Conservation (phyloP, 2,329 filamentous ascomycete species). For the Phoma sp. region DNA sequence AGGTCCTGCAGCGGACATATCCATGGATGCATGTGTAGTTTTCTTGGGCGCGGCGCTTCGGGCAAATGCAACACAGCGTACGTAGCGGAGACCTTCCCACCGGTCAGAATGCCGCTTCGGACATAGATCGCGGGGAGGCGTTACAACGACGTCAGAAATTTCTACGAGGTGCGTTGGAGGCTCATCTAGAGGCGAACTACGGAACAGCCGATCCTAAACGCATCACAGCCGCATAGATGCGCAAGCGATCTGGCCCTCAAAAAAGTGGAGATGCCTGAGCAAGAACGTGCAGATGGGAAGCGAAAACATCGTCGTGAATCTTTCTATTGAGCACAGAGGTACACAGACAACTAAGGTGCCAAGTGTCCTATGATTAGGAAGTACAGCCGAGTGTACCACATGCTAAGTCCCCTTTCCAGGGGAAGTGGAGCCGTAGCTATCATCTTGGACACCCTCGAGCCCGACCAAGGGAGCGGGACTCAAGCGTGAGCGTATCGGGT, state of each 20-base stretch:
- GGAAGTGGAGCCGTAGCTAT: conserved; percentile 1
- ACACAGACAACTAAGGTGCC: conserved; percentile 10
- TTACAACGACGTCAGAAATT: conserved; percentile 3
- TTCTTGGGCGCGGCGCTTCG: background rate
- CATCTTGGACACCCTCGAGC: conserved; percentile 4
- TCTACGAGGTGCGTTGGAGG: conserved; percentile 1
- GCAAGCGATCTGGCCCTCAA: background rate
- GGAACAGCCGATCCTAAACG: conserved; percentile 3
- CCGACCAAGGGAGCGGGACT: conserved; percentile 6
- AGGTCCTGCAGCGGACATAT: conserved; percentile 10
- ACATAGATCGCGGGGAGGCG: background rate
- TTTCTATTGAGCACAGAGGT: conserved; percentile 19
- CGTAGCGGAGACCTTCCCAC: conserved; percentile 1
- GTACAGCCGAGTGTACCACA: conserved; percentile 15
- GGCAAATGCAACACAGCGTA: background rate
- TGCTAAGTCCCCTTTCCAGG: conserved; percentile 6
- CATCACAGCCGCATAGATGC: background rate
- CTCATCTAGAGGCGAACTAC: background rate
- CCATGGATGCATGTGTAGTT: conserved; percentile 2
- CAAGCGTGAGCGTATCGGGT: conserved; percentile 9
- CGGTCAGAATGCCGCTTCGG: conserved; percentile 4
- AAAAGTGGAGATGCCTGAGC: background rate
- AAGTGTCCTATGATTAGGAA: conserved; percentile 15
- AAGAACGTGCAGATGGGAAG: background rate
- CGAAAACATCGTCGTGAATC: conserved; percentile 10